Percentiles rank a stretch among this genome's conserved stretches.
phyloP scores from a whole-genome alignment of 768 basidiomycete species.

The Pleurotus platypus region DNA sequence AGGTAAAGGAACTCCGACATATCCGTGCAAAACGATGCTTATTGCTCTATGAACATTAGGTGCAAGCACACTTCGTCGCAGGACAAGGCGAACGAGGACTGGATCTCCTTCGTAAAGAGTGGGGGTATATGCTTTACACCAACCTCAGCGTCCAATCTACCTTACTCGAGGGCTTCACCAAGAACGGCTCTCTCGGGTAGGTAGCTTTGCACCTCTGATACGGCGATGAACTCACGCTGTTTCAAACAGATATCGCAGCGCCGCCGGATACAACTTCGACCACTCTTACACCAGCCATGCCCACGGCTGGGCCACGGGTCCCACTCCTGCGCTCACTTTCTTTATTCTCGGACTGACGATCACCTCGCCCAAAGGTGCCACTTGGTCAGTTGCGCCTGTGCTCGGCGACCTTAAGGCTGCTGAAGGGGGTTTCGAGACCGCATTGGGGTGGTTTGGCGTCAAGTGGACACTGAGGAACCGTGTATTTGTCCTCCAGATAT shows the following conservation, averaged over 20 bases:
- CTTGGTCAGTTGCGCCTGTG: constrained; percentile 41
- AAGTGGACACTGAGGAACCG: constrained; percentile 27
- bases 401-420: constrained; percentile 35
- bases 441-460: constrained; percentile 41
- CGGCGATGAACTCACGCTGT: background rate
- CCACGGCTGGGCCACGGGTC: constrained; percentile 48
- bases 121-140: constrained; percentile 49
- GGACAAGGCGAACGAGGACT: constrained; percentile 42
- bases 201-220: constrained; percentile 6
- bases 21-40: too few relatives aligned
- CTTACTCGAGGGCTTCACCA: constrained; percentile 43
- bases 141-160: constrained; percentile 37
- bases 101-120: constrained; percentile 41
- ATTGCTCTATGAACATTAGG: constrained; percentile 18
- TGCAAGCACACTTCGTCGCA: constrained; percentile 47
- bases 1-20: constrained; percentile 24
- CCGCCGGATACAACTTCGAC: constrained; percentile 44
- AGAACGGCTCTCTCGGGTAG: constrained; percentile 42
- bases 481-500: constrained; percentile 17
- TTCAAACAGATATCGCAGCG: constrained; percentile 33
- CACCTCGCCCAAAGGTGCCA: constrained; percentile 35
- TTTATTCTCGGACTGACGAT: constrained; percentile 42
- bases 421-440: constrained; percentile 43
- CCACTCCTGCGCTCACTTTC: constrained; percentile 44
- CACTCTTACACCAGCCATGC: constrained; percentile 43